Conservation (phyloP, 208 protist species). For the Spongospora subterranea region DNA sequence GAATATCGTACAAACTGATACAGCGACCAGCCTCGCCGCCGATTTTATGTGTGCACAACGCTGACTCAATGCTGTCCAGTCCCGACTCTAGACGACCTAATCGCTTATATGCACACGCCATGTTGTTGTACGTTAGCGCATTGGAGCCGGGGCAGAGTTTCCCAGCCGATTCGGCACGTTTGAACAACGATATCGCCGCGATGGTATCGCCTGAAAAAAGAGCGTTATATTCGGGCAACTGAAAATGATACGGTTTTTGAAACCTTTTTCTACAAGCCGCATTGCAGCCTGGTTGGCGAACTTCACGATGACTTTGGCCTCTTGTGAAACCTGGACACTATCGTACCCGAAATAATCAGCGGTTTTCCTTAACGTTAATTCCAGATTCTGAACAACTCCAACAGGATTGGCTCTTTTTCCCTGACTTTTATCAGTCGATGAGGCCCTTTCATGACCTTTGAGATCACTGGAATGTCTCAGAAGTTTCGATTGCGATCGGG, state of each 20-base stretch:
- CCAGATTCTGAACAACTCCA: not conserved
- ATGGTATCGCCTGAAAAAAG: not conserved
- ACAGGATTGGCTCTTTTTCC: not conserved
- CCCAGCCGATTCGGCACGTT: not conserved
- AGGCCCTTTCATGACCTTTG: not conserved
- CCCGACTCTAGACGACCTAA: not conserved
- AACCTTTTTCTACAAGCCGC: conserved; percentile 3
- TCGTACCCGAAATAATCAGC: conserved; percentile 23
- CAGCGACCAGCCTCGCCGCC: not conserved
- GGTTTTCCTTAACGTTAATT: not conserved
- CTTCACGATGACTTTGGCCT: conserved; percentile 42
- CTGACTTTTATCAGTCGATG: not conserved
- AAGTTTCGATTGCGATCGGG: not conserved
- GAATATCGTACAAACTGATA: not conserved
- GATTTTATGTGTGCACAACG: not conserved
- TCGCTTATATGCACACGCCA: conserved; percentile 18
- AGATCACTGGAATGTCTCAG: not conserved
- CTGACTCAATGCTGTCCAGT: not conserved
- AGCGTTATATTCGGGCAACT: not conserved
- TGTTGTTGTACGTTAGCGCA: conserved; percentile 37
- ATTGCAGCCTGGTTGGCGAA: not conserved
- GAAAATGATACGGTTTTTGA: not conserved
- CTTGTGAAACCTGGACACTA: not conserved
- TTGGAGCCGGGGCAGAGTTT: not conserved
- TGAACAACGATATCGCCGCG: not conserved